Percentiles rank a stretch among this genome's conserved stretches.
Conservation (phyloP, 1,284 basidiomycete species). For the Trichosporon sp. region DNA sequence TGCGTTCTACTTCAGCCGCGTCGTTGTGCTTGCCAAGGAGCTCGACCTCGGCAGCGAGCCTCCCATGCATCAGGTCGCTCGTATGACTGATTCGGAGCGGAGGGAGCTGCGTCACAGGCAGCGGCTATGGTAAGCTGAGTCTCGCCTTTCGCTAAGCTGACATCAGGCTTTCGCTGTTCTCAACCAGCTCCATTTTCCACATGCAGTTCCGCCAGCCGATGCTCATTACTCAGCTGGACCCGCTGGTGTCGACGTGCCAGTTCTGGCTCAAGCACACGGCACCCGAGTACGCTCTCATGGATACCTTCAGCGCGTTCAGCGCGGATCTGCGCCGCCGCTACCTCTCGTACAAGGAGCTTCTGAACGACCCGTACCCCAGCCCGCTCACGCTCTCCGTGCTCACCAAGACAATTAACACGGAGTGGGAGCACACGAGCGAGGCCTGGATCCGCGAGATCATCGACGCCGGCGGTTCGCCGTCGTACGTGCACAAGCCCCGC, state of each 20-base stretch:
- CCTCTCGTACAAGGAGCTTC: constrained; percentile 43
- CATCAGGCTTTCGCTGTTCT: constrained; percentile 44
- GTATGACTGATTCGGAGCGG: constrained; percentile 33
- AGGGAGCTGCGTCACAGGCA: constrained; percentile 39
- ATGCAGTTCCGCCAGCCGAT: constrained; percentile 51
- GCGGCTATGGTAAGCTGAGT: constrained; percentile 39
- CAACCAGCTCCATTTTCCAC: constrained; percentile 47
- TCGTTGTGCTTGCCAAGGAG: constrained; percentile 44
- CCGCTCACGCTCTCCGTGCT: constrained; percentile 41
- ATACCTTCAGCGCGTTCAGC: constrained; percentile 43
- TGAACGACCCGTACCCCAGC: constrained; percentile 35
- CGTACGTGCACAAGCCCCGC: constrained; percentile 42
- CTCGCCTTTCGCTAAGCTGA: not conserved
- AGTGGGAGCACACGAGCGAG: constrained; percentile 41
- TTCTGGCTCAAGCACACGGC: constrained; percentile 38
- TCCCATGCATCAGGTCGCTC: constrained; percentile 28
- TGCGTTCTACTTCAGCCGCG: constrained; percentile 45
- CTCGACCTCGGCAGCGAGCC: constrained; percentile 41
- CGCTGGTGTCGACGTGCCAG: constrained; percentile 36
- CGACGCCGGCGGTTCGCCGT: constrained; percentile 38
- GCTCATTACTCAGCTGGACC: constrained; percentile 44
- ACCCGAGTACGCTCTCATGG: constrained; percentile 37
- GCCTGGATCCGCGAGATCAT: constrained; percentile 47
- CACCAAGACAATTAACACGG: constrained; percentile 45
- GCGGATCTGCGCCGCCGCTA: constrained; percentile 43